phyloP scores from a whole-genome alignment of 257 asterid genomes.

The Eustoma russellianum region DNA sequence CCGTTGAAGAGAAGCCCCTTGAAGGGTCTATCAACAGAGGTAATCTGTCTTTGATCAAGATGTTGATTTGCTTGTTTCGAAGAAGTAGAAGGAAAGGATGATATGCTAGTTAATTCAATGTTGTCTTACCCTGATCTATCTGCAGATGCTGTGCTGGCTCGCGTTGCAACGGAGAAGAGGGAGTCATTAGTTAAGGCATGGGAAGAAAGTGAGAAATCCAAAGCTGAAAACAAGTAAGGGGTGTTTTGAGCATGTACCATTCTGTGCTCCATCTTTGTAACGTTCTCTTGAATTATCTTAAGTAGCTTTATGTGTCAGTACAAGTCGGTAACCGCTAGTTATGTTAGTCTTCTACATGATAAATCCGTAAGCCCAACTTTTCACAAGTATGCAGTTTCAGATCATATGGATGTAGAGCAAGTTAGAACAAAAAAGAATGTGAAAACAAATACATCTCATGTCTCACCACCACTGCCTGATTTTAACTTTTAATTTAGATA shows the following conservation, averaged over 20 bases:
- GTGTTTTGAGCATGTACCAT: neutral
- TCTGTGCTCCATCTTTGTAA: neutral
- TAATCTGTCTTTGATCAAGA: conserved; percentile 12
- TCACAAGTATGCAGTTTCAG: no score
- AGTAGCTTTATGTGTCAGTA: neutral
- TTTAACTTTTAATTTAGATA: no score
- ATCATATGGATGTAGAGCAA: no score
- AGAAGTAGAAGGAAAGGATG: neutral
- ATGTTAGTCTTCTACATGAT: no score
- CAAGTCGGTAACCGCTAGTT: no score
- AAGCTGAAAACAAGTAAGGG: conserved; percentile 80
- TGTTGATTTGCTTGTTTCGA: neutral
- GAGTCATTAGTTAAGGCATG: conserved; percentile 71
- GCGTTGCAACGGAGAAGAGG: conserved; percentile 82
- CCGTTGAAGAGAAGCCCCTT: conserved; percentile 55
- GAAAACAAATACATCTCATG: no score
- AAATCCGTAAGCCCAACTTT: no score
- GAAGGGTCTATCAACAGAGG: conserved; percentile 90
- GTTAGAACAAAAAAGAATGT: no score
- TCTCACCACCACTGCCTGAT: no score
- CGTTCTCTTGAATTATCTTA: neutral
- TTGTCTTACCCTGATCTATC: conserved; percentile 10
- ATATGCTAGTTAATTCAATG: neutral
- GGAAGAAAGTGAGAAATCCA: conserved; percentile 95
- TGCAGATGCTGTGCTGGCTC: conserved; percentile 72